phyloP scores from a whole-genome alignment of 305 asterid genomes.

The Rubia peregrina region DNA sequence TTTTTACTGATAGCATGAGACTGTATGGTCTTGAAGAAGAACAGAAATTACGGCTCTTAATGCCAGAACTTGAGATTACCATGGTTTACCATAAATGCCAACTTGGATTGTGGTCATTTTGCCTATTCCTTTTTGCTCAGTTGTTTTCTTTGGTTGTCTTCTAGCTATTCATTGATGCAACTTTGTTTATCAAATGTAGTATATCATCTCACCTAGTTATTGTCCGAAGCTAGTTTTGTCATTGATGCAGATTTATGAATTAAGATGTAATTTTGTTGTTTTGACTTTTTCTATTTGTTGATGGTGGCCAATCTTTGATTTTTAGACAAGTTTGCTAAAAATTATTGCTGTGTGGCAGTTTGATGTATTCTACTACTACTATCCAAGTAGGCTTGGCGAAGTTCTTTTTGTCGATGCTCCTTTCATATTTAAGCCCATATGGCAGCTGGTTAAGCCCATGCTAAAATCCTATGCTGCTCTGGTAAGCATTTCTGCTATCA shows the following conservation, averaged over 20 bases:
- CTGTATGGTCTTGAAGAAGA: not conserved
- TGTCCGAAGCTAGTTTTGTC: not conserved
- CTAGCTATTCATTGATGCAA: not conserved
- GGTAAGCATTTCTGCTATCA: slow-evolving; percentile 34
- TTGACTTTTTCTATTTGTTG: not conserved
- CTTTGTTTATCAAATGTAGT: not conserved
- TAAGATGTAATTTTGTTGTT: not conserved
- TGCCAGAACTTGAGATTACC: not conserved
- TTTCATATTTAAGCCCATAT: slow-evolving; percentile 74
- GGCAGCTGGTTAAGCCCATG: slow-evolving; percentile 78
- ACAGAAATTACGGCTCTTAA: not conserved
- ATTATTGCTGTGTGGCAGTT: slow-evolving; percentile 41
- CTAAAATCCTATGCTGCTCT: slow-evolving; percentile 73
- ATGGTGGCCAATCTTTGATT: not conserved
- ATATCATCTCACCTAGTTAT: not conserved
- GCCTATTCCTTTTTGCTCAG: not conserved
- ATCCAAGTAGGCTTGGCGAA: slow-evolving; percentile 70
- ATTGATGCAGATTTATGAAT: slow-evolving; percentile 3
- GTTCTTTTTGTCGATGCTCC: slow-evolving; percentile 89
- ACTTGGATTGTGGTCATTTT: not conserved
- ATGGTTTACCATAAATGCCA: not conserved
- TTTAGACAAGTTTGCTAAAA: not conserved
- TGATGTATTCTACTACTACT: slow-evolving; percentile 79
- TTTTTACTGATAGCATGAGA: not conserved
- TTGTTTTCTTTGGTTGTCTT: not conserved